phyloP scores from a whole-genome alignment of 148 eudicot genomes.

The Rhododendron ovatum region DNA sequence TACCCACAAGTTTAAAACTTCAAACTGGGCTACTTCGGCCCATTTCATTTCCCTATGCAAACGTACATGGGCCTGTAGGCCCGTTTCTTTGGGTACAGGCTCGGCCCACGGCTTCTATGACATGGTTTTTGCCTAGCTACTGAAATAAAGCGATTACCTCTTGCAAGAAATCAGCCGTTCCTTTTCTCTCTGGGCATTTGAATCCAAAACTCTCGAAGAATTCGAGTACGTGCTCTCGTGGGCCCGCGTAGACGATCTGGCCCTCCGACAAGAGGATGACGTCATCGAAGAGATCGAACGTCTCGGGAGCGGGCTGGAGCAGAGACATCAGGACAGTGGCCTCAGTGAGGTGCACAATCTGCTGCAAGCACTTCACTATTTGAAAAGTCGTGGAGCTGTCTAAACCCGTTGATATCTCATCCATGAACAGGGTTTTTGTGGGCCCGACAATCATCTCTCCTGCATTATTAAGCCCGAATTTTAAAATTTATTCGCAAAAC shows the following conservation, averaged over 20 bases:
- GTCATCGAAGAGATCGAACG: conserved; percentile 81
- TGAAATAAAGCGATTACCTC: conserved; percentile 40
- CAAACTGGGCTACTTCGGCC: not conserved
- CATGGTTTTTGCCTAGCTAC: not conserved
- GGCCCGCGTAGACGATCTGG: conserved; percentile 82
- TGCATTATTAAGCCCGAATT: conserved; percentile 5
- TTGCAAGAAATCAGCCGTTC: conserved; percentile 84
- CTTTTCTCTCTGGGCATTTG: conserved; percentile 73
- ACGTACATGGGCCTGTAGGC: not conserved
- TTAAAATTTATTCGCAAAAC: not conserved
- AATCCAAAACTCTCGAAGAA: conserved; percentile 82
- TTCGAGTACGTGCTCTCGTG: conserved; percentile 60
- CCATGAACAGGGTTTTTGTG: conserved; percentile 81
- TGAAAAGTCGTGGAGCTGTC: conserved; percentile 91
- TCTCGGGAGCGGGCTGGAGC: conserved; percentile 88
- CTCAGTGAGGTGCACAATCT: conserved; percentile 69
- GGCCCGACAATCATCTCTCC: conserved; percentile 92
- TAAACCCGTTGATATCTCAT: conserved; percentile 93
- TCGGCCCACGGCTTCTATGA: not conserved
- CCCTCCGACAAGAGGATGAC: conserved; percentile 76
- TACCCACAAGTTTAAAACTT: too few relatives aligned
- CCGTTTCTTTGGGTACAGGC: not conserved
- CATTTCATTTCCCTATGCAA: not conserved
- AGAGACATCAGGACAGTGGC: conserved; percentile 75
- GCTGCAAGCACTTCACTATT: conserved; percentile 79